phyloP scores from a whole-genome alignment of 495 filamentous ascomycete species.

The Talaromyces liani region DNA sequence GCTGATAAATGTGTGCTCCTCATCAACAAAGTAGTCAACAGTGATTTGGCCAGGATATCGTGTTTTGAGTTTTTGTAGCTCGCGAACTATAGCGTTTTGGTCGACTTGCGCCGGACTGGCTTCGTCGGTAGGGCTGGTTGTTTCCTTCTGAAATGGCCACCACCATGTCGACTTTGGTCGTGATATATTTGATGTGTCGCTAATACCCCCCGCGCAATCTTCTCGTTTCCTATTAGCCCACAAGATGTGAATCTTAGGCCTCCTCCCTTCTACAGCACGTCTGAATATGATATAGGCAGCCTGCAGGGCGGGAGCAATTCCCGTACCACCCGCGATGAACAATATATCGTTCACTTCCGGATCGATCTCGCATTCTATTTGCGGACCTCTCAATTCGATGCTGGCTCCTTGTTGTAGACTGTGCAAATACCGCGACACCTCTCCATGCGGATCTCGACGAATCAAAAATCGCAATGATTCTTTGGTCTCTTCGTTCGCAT shows the following conservation, averaged over 20 bases:
- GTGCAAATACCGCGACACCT: constrained; percentile 65
- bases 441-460: constrained; percentile 45
- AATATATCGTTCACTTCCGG: constrained; percentile 49
- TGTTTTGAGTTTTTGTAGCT: constrained; percentile 52
- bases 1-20: constrained; percentile 58
- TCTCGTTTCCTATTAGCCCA: constrained; percentile 59
- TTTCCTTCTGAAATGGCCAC: not conserved
- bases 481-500: constrained; percentile 25
- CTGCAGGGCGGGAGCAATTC: constrained; percentile 87
- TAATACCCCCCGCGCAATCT: constrained; percentile 47
- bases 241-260: constrained; percentile 49
- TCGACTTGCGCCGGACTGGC: not conserved
- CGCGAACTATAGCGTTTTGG: constrained; percentile 40
- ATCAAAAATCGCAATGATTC: constrained; percentile 47
- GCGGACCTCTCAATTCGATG: constrained; percentile 72
- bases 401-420: constrained; percentile 48
- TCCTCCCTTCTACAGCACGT: constrained; percentile 17
- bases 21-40: constrained; percentile 72
- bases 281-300: constrained; percentile 52
- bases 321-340: constrained; percentile 89
- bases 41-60: constrained; percentile 47
- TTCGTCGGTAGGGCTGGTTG: not conserved
- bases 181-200: constrained; percentile 18
- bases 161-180: constrained; percentile 1
- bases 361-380: constrained; percentile 59